These are phyloP conservation scores for Prunella vulgaris DNA, from an alignment of 257 asterid species.

Conservation along the genomic window DNA sequence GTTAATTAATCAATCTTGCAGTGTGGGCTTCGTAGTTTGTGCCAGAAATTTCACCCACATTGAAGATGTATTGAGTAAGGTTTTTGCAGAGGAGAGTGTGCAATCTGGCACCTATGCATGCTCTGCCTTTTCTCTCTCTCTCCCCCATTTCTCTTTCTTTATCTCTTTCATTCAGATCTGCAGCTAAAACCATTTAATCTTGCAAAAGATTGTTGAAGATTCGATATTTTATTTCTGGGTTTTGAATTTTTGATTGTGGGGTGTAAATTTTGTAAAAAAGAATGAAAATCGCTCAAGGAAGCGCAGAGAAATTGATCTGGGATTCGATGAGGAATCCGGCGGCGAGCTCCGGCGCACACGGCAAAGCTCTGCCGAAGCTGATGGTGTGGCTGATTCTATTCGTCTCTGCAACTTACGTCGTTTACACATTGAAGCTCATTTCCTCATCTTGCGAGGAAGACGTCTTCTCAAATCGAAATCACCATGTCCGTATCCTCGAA, in stretches of 20 bases:
- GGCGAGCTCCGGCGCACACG: conserved; percentile 26
- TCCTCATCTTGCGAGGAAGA: conserved; percentile 32
- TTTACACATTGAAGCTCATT: conserved; percentile 43
- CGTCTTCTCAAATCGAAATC: conserved; percentile 21
- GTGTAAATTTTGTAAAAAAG: background rate
- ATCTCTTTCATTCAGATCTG: conserved; percentile 37
- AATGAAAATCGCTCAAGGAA: conserved; percentile 58
- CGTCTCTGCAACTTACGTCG: conserved; percentile 43
- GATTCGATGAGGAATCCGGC: conserved; percentile 48
- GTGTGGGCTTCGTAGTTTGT: conserved; percentile 2
- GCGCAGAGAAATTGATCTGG: conserved; percentile 63
- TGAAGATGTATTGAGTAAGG: background rate
- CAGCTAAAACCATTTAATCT: background rate
- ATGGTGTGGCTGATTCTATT: conserved; percentile 57
- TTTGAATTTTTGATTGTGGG: conserved; percentile 5
- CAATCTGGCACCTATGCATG: conserved; percentile 50
- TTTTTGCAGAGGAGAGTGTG: conserved; percentile 15
- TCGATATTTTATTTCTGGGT: background rate
- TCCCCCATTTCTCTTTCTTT: background rate
- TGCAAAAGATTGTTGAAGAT: background rate
- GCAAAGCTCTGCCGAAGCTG: conserved; percentile 44
- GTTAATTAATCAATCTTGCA: background rate
- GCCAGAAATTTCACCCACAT: conserved; percentile 11
- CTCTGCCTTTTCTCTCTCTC: conserved; percentile 16
- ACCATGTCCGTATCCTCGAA: background rate